These are phyloP conservation scores for Phytophthora rubi DNA, from an alignment of 352 stramenopile genomes.

Conservation along the genomic window DNA sequence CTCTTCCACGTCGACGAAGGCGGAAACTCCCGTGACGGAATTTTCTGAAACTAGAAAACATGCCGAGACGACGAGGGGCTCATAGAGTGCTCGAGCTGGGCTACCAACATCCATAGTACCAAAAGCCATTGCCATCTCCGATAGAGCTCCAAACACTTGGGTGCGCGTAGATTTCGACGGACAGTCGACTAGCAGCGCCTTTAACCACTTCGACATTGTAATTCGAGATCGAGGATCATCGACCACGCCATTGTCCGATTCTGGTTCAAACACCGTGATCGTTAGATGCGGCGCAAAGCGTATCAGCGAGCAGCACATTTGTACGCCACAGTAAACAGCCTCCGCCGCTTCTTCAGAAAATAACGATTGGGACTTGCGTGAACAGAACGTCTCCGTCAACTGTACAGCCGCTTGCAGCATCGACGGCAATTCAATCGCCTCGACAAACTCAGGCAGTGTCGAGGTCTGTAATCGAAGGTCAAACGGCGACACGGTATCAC, in stretches of 20 bases:
- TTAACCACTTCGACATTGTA: slow-evolving; percentile 26
- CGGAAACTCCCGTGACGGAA: background rate
- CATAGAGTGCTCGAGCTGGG: slow-evolving; percentile 23
- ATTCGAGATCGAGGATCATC: background rate
- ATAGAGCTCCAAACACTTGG: slow-evolving; percentile 25
- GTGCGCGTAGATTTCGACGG: slow-evolving; percentile 27
- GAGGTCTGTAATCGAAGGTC: slow-evolving; percentile 37
- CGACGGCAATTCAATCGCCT: slow-evolving; percentile 29
- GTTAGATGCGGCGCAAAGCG: slow-evolving; percentile 23
- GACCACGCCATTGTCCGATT: background rate
- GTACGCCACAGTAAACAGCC: slow-evolving; percentile 24
- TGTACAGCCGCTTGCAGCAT: slow-evolving; percentile 25
- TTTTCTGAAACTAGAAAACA: slow-evolving; percentile 27
- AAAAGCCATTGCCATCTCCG: slow-evolving; percentile 26
- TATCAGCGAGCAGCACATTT: slow-evolving; percentile 38
- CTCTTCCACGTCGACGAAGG: slow-evolving; percentile 24
- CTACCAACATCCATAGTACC: slow-evolving; percentile 16
- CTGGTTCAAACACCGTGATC: slow-evolving; percentile 12
- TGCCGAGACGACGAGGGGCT: slow-evolving; percentile 31
- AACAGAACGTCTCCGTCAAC: slow-evolving; percentile 18
- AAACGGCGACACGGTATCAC: slow-evolving; percentile 26
- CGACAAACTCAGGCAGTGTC: slow-evolving; percentile 45
- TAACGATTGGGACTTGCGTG: background rate
- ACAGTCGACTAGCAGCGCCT: slow-evolving; percentile 36
- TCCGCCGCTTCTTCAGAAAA: slow-evolving; percentile 41